Conservation (phyloP, 108 stramenopile species). For the Stephanodiscus triporus region DNA sequence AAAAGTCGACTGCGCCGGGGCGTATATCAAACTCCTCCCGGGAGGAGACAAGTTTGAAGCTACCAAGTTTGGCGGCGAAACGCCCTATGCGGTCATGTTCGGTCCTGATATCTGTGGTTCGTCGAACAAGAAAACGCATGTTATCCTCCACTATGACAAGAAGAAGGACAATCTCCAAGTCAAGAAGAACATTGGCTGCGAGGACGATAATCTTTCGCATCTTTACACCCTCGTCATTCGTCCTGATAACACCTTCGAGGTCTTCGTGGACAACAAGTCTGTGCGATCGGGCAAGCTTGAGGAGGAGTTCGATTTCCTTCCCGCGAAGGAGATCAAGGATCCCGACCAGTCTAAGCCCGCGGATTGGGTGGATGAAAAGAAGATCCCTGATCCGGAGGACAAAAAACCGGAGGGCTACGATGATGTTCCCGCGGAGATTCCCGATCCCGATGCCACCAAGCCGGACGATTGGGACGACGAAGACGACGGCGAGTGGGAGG, state of each 20-base stretch:
- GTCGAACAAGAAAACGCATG: conserved; percentile 93
- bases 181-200: conserved; percentile 90
- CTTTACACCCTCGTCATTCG: conserved; percentile 95
- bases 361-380: conserved; percentile 97
- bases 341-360: conserved; percentile 93
- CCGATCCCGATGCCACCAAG: conserved; percentile 93
- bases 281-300: conserved; percentile 92
- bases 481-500: conserved; percentile 98
- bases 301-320: conserved; percentile 95
- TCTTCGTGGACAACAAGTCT: conserved; percentile 95
- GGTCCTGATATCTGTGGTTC: conserved; percentile 99
- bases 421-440: conserved; percentile 89
- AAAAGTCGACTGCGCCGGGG: conserved; percentile 97
- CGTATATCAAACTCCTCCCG: conserved; percentile 98
- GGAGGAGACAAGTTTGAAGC: conserved; percentile 78
- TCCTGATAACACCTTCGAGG: conserved; percentile 97
- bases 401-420: conserved; percentile 98
- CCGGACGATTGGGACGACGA: conserved; percentile 99
- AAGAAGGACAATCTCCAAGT: conserved; percentile 96
- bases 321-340: conserved; percentile 94
- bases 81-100: conserved; percentile 98
- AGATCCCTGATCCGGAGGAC: conserved; percentile 95
- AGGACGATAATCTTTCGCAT: conserved; percentile 92
- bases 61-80: conserved; percentile 95
- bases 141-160: conserved; percentile 94